A percentile compares a stretch with the other conserved stretches of the same genome.
These are phyloP conservation scores for Cymodocea nodosa DNA, from an alignment of 116 monocot genomes.

Conservation along the genomic window DNA sequence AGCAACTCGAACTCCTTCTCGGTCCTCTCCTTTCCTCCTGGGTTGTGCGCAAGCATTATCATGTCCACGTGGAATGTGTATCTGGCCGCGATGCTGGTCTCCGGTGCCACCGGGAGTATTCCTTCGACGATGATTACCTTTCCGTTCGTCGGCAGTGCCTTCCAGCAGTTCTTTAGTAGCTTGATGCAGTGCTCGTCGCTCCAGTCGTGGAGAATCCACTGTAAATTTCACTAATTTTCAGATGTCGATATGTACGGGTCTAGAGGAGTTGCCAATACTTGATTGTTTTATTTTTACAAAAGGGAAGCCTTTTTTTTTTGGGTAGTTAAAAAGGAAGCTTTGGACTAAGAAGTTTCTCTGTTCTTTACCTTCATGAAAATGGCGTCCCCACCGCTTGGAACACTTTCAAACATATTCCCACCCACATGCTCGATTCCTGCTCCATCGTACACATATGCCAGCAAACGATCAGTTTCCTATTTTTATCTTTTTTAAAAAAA, in stretches of 20 bases:
- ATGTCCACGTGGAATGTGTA: slow-evolving; percentile 36
- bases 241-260: no score
- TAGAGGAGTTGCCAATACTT: no score
- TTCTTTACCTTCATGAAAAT: slow-evolving; percentile 20
- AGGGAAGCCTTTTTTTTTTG: no score
- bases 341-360: no score
- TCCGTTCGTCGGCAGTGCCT: slow-evolving; percentile 6
- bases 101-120: slow-evolving; percentile 18
- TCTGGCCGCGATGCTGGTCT: slow-evolving; percentile 17
- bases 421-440: slow-evolving; percentile 13
- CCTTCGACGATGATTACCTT: slow-evolving; percentile 14
- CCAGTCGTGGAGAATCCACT: slow-evolving; percentile 2
- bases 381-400: slow-evolving; percentile 11
- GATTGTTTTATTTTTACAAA: no score
- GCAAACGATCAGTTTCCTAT: no score
- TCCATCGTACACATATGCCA: no score
- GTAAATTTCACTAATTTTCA: no score
- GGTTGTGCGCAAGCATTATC: slow-evolving; percentile 52
- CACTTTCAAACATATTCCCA: not conserved
- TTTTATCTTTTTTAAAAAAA: no score
- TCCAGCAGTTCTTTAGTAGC: slow-evolving; percentile 14
- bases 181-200: slow-evolving; percentile 11
- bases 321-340: no score
- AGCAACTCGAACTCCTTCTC: no score
- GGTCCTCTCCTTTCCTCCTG: no score